phyloP scores from a whole-genome alignment of 2,329 filamentous ascomycete species.

The Beauveria bassiana region DNA sequence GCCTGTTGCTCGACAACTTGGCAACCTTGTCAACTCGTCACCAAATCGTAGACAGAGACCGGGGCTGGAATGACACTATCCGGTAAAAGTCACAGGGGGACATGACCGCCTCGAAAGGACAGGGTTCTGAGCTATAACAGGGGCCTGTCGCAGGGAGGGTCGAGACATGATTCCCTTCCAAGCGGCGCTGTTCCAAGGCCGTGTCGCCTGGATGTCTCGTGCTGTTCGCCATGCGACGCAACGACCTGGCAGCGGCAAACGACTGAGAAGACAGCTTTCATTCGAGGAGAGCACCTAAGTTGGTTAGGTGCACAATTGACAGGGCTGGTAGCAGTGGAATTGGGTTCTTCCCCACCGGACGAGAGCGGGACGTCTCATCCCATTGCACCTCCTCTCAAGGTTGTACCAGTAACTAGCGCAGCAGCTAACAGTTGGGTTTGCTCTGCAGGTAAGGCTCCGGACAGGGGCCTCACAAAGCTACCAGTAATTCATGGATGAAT shows the following conservation, averaged over 20 bases:
- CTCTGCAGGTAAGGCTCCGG: not conserved
- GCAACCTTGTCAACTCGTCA: not conserved
- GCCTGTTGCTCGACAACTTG: not conserved
- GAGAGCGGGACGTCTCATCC: not conserved
- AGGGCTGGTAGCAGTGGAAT: not conserved
- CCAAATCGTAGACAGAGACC: not conserved
- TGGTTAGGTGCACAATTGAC: not conserved
- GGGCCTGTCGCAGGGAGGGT: not conserved
- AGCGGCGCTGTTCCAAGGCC: too few relatives aligned
- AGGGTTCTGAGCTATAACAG: conserved; percentile 7
- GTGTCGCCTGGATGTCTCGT: too few relatives aligned
- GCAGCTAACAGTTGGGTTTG: not conserved
- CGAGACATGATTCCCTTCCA: not conserved
- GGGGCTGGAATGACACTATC: not conserved
- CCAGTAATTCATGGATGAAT: not conserved
- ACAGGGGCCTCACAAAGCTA: not conserved
- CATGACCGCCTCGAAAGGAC: not conserved
- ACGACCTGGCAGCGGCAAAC: not conserved
- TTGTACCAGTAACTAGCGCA: not conserved
- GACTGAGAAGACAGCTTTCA: not conserved
- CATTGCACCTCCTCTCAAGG: conserved; percentile 3
- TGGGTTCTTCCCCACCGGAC: not conserved
- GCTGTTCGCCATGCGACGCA: not conserved
- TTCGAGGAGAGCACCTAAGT: not conserved
- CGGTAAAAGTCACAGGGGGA: too few relatives aligned